phyloP scores from a whole-genome alignment of 2,329 filamentous ascomycete species.

The Penicillium sp. region DNA sequence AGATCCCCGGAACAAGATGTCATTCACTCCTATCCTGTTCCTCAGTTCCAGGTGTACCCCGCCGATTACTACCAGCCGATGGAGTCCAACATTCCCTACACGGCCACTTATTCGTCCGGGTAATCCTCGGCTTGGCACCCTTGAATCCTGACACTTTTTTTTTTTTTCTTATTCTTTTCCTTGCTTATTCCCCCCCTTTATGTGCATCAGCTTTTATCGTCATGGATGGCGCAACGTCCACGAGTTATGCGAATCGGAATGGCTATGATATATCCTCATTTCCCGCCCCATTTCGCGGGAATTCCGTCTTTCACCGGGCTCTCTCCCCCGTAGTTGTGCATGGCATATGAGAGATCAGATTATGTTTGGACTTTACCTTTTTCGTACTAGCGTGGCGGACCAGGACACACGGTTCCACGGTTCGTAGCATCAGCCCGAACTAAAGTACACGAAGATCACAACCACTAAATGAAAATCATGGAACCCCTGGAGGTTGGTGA shows the following conservation, averaged over 20 bases:
- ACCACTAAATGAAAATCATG: too few species aligned
- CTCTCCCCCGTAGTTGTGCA: conserved; percentile 8
- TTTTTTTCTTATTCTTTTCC: conserved; percentile 1
- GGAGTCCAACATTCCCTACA: conserved; percentile 22
- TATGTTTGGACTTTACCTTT: conserved; percentile 7
- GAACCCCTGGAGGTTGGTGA: background rate
- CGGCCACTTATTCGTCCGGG: conserved; percentile 18
- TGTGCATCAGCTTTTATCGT: conserved; percentile 5
- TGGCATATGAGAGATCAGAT: conserved; percentile 28
- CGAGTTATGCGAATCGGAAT: conserved; percentile 6
- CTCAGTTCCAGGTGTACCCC: conserved; percentile 26
- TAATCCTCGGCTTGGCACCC: conserved; percentile 11
- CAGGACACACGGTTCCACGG: background rate
- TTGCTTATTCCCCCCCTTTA: conserved; percentile 8
- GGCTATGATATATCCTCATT: background rate
- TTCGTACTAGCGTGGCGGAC: conserved; percentile 4
- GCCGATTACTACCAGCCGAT: conserved; percentile 24
- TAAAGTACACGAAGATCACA: background rate
- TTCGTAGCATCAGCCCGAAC: background rate
- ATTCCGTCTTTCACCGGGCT: conserved; percentile 12
- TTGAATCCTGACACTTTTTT: background rate
- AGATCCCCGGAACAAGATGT: conserved; percentile 22
- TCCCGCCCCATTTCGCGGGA: conserved; percentile 12
- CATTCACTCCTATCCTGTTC: conserved; percentile 27
- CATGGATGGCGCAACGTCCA: conserved; percentile 14